Conservation (phyloP, 352 stramenopile species). For the Pythium phragmiticola region DNA sequence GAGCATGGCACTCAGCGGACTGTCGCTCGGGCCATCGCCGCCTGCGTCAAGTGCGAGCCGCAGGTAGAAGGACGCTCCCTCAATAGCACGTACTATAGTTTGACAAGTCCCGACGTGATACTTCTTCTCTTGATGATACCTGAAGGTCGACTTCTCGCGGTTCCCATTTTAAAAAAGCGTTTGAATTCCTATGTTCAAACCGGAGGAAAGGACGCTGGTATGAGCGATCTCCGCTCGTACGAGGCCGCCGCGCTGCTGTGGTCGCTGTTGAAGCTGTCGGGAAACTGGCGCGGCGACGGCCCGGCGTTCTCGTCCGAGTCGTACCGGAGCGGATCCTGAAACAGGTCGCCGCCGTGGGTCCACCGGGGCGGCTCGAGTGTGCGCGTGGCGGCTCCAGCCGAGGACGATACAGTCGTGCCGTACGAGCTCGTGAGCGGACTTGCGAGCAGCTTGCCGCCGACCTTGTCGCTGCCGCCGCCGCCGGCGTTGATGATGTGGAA, state of each 20-base stretch:
- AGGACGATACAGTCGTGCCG: slow-evolving; percentile 45
- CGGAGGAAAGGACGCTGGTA: slow-evolving; percentile 21
- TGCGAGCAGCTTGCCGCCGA: slow-evolving; percentile 47
- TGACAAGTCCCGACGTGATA: too few relatives aligned
- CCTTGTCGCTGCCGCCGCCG: slow-evolving; percentile 20
- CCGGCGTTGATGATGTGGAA: slow-evolving; percentile 86
- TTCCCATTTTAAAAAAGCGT: background rate
- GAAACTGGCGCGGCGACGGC: slow-evolving; percentile 55
- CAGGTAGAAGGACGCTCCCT: background rate
- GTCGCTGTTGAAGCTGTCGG: slow-evolving; percentile 69
- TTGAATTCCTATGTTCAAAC: slow-evolving; percentile 28
- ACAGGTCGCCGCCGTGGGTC: slow-evolving; percentile 80
- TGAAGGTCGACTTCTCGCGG: too few relatives aligned
- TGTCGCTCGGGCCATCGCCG: slow-evolving; percentile 35
- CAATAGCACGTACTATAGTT: background rate
- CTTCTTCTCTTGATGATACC: too few relatives aligned
- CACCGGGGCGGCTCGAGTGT: slow-evolving; percentile 46
- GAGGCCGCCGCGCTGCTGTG: slow-evolving; percentile 34
- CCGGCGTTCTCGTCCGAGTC: slow-evolving; percentile 75
- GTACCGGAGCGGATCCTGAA: slow-evolving; percentile 80
- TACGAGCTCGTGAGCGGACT: slow-evolving; percentile 65
- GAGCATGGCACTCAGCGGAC: slow-evolving; percentile 62
- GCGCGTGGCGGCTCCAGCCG: background rate
- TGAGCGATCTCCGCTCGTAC: slow-evolving; percentile 26
- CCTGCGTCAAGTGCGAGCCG: slow-evolving; percentile 20